Base-by-base conservation (phyloP, 192 early-diverging fungal genomes). In the Coemansia sp. region DNA sequence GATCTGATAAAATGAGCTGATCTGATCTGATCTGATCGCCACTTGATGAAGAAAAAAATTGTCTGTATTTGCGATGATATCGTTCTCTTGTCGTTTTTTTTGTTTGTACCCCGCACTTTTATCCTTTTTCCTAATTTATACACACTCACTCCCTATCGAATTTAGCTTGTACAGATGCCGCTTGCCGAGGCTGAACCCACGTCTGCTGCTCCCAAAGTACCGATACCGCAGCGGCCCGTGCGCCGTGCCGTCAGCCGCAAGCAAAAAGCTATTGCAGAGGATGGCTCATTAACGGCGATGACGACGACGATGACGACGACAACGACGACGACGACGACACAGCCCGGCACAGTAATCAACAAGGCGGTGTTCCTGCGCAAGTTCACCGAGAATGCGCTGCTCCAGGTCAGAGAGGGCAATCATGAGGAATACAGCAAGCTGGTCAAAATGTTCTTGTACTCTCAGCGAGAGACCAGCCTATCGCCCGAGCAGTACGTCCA, bases 301-400 rank as follows among this genome's bases (percentile, higher is more conserved):
- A 55, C 23, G 63, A 9, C 43, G 0, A 55, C 14, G 31, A 4
- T 34, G 16, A 55, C 23, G 63, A 9, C 43, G 0, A 55, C 14
- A 9, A 55, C 23, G 63, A 9, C 43, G 31, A 4, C 46, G 16
- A 55, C 23, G 63, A 9, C 43, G 0, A 55, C 14, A 4, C 48
- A 24, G 23, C 23, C 48, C 1, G 48, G 6, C 24, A 28, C 48
- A 26, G 4, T 51, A 21, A 75, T 77, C 9, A 62, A 79, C 69
- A 79, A 74, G 59, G 57, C 72, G 0, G 60, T 70, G n/a, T 79
- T 79, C 58, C 35, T 74, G 56, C 67, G 65, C 28, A 74, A 70
- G 50, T 79, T 71, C 35, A 66, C 63, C 10, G 71, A 73, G 39
- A 79, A 64, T 53, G 77, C 77, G 14, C 72, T 79, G 16, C 71